Conservation (phyloP, 306 rosid genomes). For the Gleditsia sinensis region DNA sequence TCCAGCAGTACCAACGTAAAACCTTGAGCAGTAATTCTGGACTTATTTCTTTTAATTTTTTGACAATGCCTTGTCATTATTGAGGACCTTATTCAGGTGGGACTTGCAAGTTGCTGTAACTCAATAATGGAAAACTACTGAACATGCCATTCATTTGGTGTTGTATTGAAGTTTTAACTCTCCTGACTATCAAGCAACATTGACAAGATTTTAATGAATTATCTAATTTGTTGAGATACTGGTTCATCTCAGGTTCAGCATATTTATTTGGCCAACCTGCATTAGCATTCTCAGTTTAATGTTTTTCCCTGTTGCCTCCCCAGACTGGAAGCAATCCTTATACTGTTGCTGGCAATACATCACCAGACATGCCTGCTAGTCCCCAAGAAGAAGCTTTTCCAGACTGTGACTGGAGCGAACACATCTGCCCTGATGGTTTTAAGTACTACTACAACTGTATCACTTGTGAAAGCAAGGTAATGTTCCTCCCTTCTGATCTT, state of each 20-base stretch:
- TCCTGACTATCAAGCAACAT: not conserved
- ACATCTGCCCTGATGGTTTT: constrained; percentile 82
- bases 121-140: constrained; percentile 20
- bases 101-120: not conserved
- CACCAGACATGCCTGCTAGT: constrained; percentile 45
- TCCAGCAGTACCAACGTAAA: not conserved
- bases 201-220: constrained; percentile 7
- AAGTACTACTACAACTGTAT: constrained; percentile 77
- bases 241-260: constrained; percentile 17
- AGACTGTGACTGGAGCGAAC: constrained; percentile 95
- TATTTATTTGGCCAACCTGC: constrained; percentile 26
- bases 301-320: constrained; percentile 43
- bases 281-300: constrained; percentile 28
- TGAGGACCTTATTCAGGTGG: constrained; percentile 20
- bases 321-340: constrained; percentile 45
- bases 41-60: not conserved
- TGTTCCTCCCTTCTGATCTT: constrained; percentile 38
- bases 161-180: not conserved
- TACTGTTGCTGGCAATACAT: constrained; percentile 40
- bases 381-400: constrained; percentile 45
- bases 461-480: constrained; percentile 84
- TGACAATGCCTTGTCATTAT: not conserved
- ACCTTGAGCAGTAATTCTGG: constrained; percentile 13
- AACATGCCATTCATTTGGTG: constrained; percentile 24
- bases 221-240: constrained; percentile 28